These are phyloP conservation scores for Glycine latifolia DNA, from an alignment of 306 rosid species.

Conservation along the genomic window DNA sequence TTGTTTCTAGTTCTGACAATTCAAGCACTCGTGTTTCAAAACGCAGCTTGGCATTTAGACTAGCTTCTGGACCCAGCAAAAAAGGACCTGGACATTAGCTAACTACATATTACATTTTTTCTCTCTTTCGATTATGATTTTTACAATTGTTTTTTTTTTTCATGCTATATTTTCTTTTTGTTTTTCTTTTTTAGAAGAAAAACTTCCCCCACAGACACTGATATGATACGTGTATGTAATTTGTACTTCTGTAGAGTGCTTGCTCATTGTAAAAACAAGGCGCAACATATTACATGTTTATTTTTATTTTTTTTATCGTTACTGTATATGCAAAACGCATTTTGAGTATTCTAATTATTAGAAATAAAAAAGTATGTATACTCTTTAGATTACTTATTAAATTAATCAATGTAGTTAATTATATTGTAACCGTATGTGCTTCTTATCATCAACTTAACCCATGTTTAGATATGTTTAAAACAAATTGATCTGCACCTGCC, in stretches of 20 bases:
- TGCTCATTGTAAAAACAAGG: conserved; percentile 38
- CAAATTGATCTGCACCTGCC: too few species aligned
- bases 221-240: conserved; percentile 22
- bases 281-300: conserved; percentile 15
- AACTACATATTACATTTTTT: neutral
- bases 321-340: neutral
- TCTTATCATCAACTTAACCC: too few species aligned
- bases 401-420: too few species aligned
- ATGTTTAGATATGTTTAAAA: too few species aligned
- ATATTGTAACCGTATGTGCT: too few species aligned
- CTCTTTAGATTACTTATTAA: too few species aligned
- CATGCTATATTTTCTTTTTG: neutral
- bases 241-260: neutral
- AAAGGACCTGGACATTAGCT: conserved; percentile 81
- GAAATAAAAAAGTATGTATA: neutral
- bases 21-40: conserved; percentile 50
- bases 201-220: neutral
- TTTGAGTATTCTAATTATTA: conserved; percentile 6
- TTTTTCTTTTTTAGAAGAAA: neutral
- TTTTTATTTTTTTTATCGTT: neutral
- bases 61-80: conserved; percentile 89
- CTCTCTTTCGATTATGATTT: neutral
- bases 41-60: conserved; percentile 53
- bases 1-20: conserved; percentile 47
- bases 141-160: neutral